Percentiles rank a stretch among this genome's conserved stretches.
Evolutionary conservation across 2,329 filamentous ascomycete genomes (phyloP).

Genomic region (Fusarium armeniacum): DNA sequence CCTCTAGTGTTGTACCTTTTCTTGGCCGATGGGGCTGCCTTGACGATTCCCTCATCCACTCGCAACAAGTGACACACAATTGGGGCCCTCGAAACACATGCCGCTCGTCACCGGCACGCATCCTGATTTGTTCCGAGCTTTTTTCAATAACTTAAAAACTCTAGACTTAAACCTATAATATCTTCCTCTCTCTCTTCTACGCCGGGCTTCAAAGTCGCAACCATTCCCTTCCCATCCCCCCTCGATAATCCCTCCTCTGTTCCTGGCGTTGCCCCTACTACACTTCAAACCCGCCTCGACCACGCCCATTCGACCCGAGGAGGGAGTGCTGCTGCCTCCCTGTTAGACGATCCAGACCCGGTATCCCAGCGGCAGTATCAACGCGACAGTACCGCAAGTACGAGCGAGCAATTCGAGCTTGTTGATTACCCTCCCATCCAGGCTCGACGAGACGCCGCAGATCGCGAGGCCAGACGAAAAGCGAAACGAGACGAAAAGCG

Average conservation of each 20-base stretch:
- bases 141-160: conserved; percentile 24
- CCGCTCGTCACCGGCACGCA: conserved; percentile 35
- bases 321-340: conserved; percentile 52
- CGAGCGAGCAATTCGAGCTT: conserved; percentile 58
- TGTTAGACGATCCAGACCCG: conserved; percentile 25
- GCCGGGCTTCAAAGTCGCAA: conserved; percentile 46
- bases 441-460: conserved; percentile 49
- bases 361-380: conserved; percentile 22
- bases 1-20: conserved; percentile 38
- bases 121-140: conserved; percentile 10
- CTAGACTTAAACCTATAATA: not conserved
- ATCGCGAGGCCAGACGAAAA: conserved; percentile 54
- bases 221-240: conserved; percentile 53
- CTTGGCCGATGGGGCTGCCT: conserved; percentile 33
- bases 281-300: conserved; percentile 36
- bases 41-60: conserved; percentile 38
- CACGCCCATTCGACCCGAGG: conserved; percentile 52
- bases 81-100: conserved; percentile 39
- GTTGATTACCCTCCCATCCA: conserved; percentile 56
- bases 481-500: conserved; percentile 73
- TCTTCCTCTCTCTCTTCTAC: not conserved
- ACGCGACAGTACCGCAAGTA: conserved; percentile 17
- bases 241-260: conserved; percentile 58
- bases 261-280: conserved; percentile 50
- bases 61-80: conserved; percentile 37